Evolutionary conservation across 2,329 filamentous ascomycete species (phyloP), one percentile per base, ranked within the genome.

Genomic region (Tolypocladium ophioglossoides): DNA sequence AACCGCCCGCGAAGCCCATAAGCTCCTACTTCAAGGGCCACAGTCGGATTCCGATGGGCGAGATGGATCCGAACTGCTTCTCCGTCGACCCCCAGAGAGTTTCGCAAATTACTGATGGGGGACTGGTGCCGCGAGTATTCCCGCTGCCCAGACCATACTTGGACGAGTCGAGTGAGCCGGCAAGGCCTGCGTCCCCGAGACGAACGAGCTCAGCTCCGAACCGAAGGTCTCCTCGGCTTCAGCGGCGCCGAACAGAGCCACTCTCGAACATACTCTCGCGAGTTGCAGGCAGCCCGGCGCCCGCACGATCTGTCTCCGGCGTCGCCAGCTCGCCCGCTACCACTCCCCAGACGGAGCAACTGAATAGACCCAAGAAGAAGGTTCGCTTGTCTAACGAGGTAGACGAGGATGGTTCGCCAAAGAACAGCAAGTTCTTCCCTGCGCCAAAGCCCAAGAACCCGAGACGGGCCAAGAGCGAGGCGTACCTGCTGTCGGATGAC

Each of bases 41-140:
- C 53, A 66, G 68, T 37, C 76, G 80, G 2, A 77, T 82, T 55
- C 78, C 80, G 0, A 75, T 84, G 62, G 80, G 76, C n/a, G 78
- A 81, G 61, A 84, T 84, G 80, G 79, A 83, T 52, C 71, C 77
- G 40, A 84, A 84, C 57, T 83, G 78, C 63, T 84, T 84, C 60
- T 69, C 74, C 16, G 71, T 81, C 14, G 76, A 83, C 55, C 69
- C 74, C 16, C 65, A 75, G 32, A 70, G 73, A 56, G 68, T 78
- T 56, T 70, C 74, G n/a, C 70, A 69, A 53, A 67, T 79, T 54
- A 79, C 78, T 0, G 68, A 74, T 27, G 74, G 75, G 54, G 78
- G 74, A 4, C 64, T 76, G 37, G 74, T 75, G 6, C 77, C 80
- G 2, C 74, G 80, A 1, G 78, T 84, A 0, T 83, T 81, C 56